Evolutionary conservation across 2,329 filamentous ascomycete genomes (phyloP), one percentile per base, ranked within the genome.

Genomic region (Phialophora verrucosa): DNA sequence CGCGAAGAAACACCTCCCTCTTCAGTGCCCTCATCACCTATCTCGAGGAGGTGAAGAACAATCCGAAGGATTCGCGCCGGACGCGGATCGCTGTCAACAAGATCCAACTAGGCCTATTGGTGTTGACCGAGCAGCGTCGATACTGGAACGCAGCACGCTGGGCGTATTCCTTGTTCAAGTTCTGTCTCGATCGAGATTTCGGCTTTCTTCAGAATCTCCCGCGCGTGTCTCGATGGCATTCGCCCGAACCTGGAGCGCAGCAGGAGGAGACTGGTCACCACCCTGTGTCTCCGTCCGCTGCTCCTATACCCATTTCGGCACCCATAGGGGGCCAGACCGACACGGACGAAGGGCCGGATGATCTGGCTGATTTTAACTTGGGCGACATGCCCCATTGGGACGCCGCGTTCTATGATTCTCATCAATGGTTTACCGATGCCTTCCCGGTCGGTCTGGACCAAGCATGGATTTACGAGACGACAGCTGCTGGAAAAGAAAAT

Each of bases 21-120:
- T 56, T 56, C 29, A 35, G 53, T 10, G n/a, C 53, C 14, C 31
- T 56, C 29, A 35, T 56, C 29, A 56, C 53, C 10, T 56, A 56
- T 27, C n/a, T 35, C 31, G 53, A 56, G 23, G 20, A 35, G 29
- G 35, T 56, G 29, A 56, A 56, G 12, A 35, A 56, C 31, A 35
- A 31, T 23, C 53, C n/a, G 23, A 35, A 56, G 14, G 23, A 56
- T 23, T 31, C 29, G 10, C 53, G 53, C n/a, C 29, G 31, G n/a
- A 7, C 31, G 17, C n/a, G 53, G 6, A 56, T 56, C 12, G 53
- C 53, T 6, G 35, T 35, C n/a, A 56, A 56, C 29, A 56, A 56
- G n/a, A 35, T 35, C 53, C 29, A 56, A 35, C 53, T 56, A 3
- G 53, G 53, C 10, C 31, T 23, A n/a, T 14, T 56, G 53, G 35